phyloP scores from a whole-genome alignment of 495 filamentous ascomycete genomes.

The Aspergillus steynii region DNA sequence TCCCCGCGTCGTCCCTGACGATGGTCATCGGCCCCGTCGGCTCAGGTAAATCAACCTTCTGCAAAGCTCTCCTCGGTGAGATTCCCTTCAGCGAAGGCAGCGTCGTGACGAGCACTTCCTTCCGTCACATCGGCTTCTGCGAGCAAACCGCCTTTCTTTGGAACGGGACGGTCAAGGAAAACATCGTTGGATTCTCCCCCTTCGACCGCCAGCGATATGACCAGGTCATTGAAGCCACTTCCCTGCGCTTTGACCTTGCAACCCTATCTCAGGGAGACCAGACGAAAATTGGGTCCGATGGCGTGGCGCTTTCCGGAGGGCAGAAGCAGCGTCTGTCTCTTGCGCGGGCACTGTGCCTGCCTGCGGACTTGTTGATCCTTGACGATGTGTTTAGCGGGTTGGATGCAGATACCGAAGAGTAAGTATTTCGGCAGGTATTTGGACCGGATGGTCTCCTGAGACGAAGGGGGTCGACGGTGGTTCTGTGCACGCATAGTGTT shows the following conservation, averaged over 20 bases:
- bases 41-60: conserved; percentile 51
- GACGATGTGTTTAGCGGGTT: conserved; percentile 40
- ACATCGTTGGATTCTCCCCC: conserved; percentile 29
- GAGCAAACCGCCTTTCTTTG: conserved; percentile 41
- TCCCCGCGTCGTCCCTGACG: conserved; percentile 8
- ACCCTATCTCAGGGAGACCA: conserved; percentile 33
- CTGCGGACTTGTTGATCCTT: conserved; percentile 22
- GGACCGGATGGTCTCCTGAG: conserved; percentile 40
- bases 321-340: conserved; percentile 42
- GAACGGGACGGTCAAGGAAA: conserved; percentile 40
- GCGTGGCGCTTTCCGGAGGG: conserved; percentile 37
- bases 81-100: conserved; percentile 26
- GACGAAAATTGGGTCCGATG: conserved; percentile 33
- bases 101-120: conserved; percentile 12
- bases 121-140: conserved; percentile 33
- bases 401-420: conserved; percentile 40
- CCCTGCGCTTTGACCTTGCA: conserved; percentile 33
- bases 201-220: conserved; percentile 40
- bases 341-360: conserved; percentile 48
- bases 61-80: conserved; percentile 53
- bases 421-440: conserved; percentile 46
- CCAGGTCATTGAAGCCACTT: conserved; percentile 37
- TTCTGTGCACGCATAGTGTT: conserved; percentile 33
- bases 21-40: conserved; percentile 35
- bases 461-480: conserved; percentile 30